These are phyloP conservation scores for Mucor ambiguus DNA, from an alignment of 371 early-diverging fungal species.

Conservation along the genomic window DNA sequence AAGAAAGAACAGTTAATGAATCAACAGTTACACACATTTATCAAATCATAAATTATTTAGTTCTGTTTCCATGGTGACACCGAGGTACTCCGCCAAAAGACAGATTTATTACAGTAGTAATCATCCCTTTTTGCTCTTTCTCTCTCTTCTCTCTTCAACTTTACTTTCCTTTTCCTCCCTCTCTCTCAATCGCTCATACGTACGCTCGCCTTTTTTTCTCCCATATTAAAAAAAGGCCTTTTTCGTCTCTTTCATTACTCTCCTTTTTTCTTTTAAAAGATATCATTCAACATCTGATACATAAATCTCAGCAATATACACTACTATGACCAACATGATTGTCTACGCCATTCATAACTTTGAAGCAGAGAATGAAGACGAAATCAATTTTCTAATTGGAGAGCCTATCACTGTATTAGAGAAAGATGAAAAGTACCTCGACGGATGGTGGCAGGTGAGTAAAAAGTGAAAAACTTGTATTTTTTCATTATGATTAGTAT, in stretches of 20 bases:
- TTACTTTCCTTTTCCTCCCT: slow-evolving; percentile 6
- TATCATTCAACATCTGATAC: not conserved
- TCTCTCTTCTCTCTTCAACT: slow-evolving; percentile 2
- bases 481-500: not conserved
- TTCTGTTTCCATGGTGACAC: slow-evolving; percentile 3
- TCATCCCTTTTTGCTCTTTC: slow-evolving; percentile 6
- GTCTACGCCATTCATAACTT: slow-evolving; percentile 71
- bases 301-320: not conserved
- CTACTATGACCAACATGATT: slow-evolving; percentile 40
- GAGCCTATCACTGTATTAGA: slow-evolving; percentile 78
- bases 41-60: slow-evolving; percentile 1
- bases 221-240: not conserved
- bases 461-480: not conserved
- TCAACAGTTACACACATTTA: not conserved
- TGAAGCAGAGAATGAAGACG: slow-evolving; percentile 77
- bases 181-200: not conserved
- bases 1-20: not conserved
- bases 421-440: slow-evolving; percentile 76
- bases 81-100: slow-evolving; percentile 2
- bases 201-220: not conserved
- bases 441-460: slow-evolving; percentile 88
- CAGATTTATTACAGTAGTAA: not conserved
- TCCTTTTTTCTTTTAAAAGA: slow-evolving; percentile 1
- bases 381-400: slow-evolving; percentile 69
- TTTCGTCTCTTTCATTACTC: not conserved